phyloP scores from a whole-genome alignment of 257 asterid genomes.

The Voacanga thouarsii region DNA sequence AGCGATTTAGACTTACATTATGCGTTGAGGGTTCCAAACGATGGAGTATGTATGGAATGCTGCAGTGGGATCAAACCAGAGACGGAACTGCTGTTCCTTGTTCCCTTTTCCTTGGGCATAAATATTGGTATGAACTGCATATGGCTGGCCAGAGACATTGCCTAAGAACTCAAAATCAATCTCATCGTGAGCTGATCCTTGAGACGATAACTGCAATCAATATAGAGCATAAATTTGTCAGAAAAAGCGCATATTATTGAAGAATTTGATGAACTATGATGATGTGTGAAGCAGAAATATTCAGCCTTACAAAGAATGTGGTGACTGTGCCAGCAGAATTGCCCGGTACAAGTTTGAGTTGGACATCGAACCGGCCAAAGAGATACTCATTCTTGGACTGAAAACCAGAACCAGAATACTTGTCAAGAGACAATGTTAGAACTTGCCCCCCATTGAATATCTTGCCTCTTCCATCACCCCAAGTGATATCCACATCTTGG shows the following conservation, averaged over 20 bases:
- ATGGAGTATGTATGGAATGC: slow-evolving; percentile 57
- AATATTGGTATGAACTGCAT: slow-evolving; percentile 54
- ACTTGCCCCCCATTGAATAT: slow-evolving; percentile 38
- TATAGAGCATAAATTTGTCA: neutral
- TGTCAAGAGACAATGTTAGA: slow-evolving; percentile 51
- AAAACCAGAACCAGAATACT: slow-evolving; percentile 60
- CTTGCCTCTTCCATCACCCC: slow-evolving; percentile 49
- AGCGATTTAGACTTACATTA: neutral
- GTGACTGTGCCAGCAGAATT: slow-evolving; percentile 83
- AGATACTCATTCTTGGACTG: slow-evolving; percentile 43
- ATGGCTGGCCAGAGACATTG: slow-evolving; percentile 46
- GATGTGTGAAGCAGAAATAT: too few relatives aligned
- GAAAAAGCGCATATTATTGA: neutral
- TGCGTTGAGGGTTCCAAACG: slow-evolving; percentile 43
- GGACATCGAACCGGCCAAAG: slow-evolving; percentile 51
- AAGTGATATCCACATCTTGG: slow-evolving; percentile 33
- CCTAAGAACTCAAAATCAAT: slow-evolving; percentile 68
- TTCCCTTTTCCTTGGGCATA: slow-evolving; percentile 44
- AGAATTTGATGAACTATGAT: too few relatives aligned
- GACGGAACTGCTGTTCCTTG: slow-evolving; percentile 58
- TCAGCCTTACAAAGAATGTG: slow-evolving; percentile 47
- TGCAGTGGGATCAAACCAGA: slow-evolving; percentile 53
- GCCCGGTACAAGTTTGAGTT: slow-evolving; percentile 56
- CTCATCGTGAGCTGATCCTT: slow-evolving; percentile 49
- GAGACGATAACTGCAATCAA: slow-evolving; percentile 42